Percentiles rank a stretch among this genome's conserved stretches.
These are phyloP conservation scores for Ciborinia camelliae DNA, from an alignment of 2,329 filamentous ascomycete genomes.

Conservation along the genomic window DNA sequence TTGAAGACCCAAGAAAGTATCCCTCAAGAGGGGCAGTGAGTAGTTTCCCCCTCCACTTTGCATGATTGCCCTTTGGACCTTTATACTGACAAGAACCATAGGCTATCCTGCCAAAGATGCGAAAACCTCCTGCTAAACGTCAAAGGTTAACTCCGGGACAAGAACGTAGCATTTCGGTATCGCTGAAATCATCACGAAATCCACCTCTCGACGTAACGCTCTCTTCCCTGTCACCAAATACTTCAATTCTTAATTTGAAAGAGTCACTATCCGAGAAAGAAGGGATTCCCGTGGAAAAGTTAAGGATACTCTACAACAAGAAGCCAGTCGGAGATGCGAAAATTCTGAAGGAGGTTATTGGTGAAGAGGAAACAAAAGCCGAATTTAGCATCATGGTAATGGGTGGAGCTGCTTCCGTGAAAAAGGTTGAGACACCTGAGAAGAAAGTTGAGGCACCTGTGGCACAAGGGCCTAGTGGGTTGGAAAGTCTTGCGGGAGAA, in stretches of 20 bases:
- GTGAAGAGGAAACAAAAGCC: slow-evolving; percentile 52
- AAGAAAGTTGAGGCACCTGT: slow-evolving; percentile 39
- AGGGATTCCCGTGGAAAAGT: slow-evolving; percentile 66
- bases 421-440: slow-evolving; percentile 40
- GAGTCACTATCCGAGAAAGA: slow-evolving; percentile 61
- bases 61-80: background rate
- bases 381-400: slow-evolving; percentile 90
- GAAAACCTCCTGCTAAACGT: slow-evolving; percentile 50
- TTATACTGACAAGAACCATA: slow-evolving; percentile 38
- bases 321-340: slow-evolving; percentile 80
- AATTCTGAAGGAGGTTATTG: slow-evolving; percentile 69
- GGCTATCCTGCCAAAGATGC: slow-evolving; percentile 70
- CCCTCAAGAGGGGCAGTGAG: slow-evolving; percentile 73
- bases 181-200: slow-evolving; percentile 74
- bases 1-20: slow-evolving; percentile 79
- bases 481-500: slow-evolving; percentile 61
- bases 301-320: slow-evolving; percentile 82
- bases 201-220: slow-evolving; percentile 67
- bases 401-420: slow-evolving; percentile 58
- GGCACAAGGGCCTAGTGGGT: slow-evolving; percentile 53
- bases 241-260: slow-evolving; percentile 78
- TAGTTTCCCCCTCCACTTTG: slow-evolving; percentile 20
- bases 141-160: slow-evolving; percentile 49
- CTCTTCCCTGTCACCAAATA: slow-evolving; percentile 58
- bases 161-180: slow-evolving; percentile 54